Evolutionary conservation across 2,329 filamentous ascomycete species (phyloP).

Genomic region (Clarireedia paspali): DNA sequence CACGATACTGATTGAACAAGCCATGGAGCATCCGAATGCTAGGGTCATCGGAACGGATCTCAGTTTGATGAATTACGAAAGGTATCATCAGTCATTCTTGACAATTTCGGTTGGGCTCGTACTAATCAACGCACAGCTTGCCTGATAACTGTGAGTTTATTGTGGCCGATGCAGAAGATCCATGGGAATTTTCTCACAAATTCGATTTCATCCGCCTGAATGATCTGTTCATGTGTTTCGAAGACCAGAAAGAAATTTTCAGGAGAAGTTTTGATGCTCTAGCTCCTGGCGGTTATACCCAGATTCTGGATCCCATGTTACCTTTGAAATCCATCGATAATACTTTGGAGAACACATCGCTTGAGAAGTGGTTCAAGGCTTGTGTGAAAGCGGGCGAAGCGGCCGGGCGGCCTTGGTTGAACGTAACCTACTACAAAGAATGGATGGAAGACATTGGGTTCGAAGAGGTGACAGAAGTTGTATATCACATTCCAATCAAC

Average conservation of each 20-base stretch:
- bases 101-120: too few species aligned
- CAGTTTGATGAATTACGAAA: neutral
- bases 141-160: conserved; percentile 31
- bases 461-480: conserved; percentile 42
- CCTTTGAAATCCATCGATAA: conserved; percentile 15
- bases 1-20: neutral
- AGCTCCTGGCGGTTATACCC: conserved; percentile 14
- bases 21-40: neutral
- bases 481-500: conserved; percentile 47
- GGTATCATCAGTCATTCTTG: neutral
- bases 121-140: neutral
- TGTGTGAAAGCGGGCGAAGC: conserved; percentile 9
- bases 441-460: conserved; percentile 39
- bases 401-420: conserved; percentile 12
- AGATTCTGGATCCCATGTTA: conserved; percentile 12
- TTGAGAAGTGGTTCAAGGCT: conserved; percentile 15
- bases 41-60: conserved; percentile 5
- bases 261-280: conserved; percentile 8
- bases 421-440: conserved; percentile 11
- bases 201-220: conserved; percentile 42
- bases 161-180: conserved; percentile 43
- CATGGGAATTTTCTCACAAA: conserved; percentile 38
- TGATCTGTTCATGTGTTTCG: conserved; percentile 12
- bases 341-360: conserved; percentile 17
- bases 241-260: conserved; percentile 10